A percentile compares a stretch with the other conserved stretches of the same genome.
Conservation (phyloP, 2,329 filamentous ascomycete species). For the Colletotrichum scovillei region DNA sequence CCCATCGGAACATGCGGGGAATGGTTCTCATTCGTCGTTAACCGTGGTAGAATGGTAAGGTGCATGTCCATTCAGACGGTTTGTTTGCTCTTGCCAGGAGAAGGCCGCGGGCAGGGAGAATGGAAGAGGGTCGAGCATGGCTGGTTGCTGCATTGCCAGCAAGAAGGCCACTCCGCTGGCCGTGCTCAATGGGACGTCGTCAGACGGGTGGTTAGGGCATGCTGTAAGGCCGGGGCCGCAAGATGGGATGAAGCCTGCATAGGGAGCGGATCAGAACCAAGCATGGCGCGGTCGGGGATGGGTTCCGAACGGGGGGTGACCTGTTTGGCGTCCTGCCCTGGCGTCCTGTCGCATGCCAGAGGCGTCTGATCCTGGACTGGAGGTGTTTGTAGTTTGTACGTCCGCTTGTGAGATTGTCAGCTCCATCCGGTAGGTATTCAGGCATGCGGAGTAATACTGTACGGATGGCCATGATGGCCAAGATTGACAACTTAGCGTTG, state of each 20-base stretch:
- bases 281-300: constrained; percentile 26
- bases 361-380: constrained; percentile 15
- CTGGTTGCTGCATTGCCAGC: not conserved
- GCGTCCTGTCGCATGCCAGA: constrained; percentile 20
- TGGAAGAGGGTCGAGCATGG: not conserved
- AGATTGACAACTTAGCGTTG: not conserved
- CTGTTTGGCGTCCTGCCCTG: constrained; percentile 22
- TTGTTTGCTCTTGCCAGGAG: constrained; percentile 2
- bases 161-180: not conserved
- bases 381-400: not conserved
- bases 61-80: not conserved
- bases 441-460: not conserved
- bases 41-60: not conserved
- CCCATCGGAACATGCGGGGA: constrained; percentile 16
- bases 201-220: not conserved
- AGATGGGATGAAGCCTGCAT: constrained; percentile 35
- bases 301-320: constrained; percentile 33
- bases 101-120: not conserved
- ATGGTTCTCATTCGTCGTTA: constrained; percentile 6
- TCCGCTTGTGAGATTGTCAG: not conserved
- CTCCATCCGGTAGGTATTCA: not conserved
- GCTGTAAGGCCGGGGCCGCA: constrained; percentile 18
- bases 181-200: constrained; percentile 4
- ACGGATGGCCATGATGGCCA: not conserved
- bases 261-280: constrained; percentile 23